Evolutionary conservation across 108 stramenopile genomes (phyloP).

Genomic region (Parietichytrium sp.): DNA sequence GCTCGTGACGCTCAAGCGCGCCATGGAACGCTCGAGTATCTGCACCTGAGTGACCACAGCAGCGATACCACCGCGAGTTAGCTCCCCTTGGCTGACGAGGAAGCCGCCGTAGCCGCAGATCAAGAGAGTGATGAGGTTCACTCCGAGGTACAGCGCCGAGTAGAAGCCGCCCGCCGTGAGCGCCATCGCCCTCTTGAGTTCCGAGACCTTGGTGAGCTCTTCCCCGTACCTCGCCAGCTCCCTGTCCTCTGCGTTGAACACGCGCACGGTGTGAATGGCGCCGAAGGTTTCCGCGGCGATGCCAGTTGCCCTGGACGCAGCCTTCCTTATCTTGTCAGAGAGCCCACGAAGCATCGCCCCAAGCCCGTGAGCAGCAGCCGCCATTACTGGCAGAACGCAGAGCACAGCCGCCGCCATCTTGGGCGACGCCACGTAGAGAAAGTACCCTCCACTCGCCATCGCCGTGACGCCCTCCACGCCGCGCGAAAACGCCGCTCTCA

Average conservation of each 20-base stretch:
- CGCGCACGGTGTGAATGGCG: constrained; percentile 28
- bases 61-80: constrained; percentile 16
- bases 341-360: background rate
- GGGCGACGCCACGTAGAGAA: constrained; percentile 27
- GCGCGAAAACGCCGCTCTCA: constrained; percentile 12
- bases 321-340: background rate
- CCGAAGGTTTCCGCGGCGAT: constrained; percentile 16
- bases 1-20: background rate
- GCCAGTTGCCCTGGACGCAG: background rate
- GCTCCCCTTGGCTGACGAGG: constrained; percentile 3
- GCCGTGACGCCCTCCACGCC: constrained; percentile 27
- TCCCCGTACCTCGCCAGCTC: constrained; percentile 25
- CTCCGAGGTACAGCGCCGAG: constrained; percentile 1
- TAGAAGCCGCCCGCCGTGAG: background rate
- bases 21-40: constrained; percentile 32
- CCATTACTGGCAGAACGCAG: constrained; percentile 35
- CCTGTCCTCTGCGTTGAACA: background rate
- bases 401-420: constrained; percentile 24
- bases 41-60: constrained; percentile 37
- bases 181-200: constrained; percentile 1
- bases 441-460: background rate
- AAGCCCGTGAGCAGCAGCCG: background rate
- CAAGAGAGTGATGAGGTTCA: background rate
- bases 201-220: background rate
- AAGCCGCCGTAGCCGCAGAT: constrained; percentile 30